Percentiles rank a stretch among this genome's conserved stretches.
Conservation (phyloP, 257 asterid genomes). For the Penstemon davidsonii region DNA sequence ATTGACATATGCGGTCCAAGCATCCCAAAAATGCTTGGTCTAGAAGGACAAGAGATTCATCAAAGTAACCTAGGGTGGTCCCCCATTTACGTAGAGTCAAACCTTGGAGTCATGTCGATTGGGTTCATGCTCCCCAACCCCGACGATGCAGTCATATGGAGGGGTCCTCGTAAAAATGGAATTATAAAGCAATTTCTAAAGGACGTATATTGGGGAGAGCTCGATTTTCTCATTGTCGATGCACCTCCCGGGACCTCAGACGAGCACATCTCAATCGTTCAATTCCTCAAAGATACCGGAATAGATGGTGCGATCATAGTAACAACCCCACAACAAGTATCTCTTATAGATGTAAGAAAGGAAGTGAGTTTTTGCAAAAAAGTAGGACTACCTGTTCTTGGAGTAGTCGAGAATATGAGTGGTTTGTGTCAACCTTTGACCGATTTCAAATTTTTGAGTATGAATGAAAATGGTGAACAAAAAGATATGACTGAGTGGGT, state of each 20-base stretch:
- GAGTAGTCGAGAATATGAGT: conserved; percentile 95
- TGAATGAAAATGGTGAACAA: conserved; percentile 49
- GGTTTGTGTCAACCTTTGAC: conserved; percentile 68
- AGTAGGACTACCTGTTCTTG: conserved; percentile 71
- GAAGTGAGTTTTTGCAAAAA: conserved; percentile 89
- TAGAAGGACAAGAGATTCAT: conserved; percentile 76
- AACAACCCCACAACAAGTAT: conserved; percentile 92
- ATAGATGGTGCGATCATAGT: conserved; percentile 87
- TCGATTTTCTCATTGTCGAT: conserved; percentile 85
- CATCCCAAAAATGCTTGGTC: conserved; percentile 86
- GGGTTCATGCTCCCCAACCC: conserved; percentile 62
- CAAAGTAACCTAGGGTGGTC: conserved; percentile 89
- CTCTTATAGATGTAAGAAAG: conserved; percentile 84
- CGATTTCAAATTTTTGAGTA: conserved; percentile 52
- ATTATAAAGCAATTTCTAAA: conserved; percentile 74
- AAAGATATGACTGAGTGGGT: conserved; percentile 64
- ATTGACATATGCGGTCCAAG: conserved; percentile 95
- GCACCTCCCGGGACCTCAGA: conserved; percentile 99
- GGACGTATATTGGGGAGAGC: conserved; percentile 91
- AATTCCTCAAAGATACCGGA: conserved; percentile 78
- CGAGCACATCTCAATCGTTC: conserved; percentile 85
- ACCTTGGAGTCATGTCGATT: conserved; percentile 82
- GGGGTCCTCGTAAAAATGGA: conserved; percentile 87
- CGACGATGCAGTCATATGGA: conserved; percentile 55
- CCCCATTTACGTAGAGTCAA: conserved; percentile 80